Conservation (phyloP, 106 monocot genomes). For the Acorus calamus region DNA sequence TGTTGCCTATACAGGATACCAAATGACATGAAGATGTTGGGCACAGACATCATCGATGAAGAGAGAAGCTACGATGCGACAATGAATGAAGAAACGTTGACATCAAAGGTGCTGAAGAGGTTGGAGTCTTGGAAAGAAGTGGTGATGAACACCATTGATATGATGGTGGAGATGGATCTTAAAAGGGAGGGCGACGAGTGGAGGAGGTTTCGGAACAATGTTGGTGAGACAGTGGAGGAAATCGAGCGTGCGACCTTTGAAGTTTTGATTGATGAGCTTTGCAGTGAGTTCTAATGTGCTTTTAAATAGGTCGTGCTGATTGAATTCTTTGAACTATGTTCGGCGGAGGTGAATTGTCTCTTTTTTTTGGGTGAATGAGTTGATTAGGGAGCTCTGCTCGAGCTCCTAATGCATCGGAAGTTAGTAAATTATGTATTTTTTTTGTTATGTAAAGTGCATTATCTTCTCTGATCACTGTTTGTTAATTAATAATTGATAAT, state of each 20-base stretch:
- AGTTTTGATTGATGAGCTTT: constrained; percentile 1
- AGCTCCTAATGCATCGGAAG: too few species aligned
- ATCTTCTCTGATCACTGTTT: too few species aligned
- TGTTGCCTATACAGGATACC: not conserved
- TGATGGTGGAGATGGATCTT: constrained; percentile 26
- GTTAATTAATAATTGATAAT: too few species aligned
- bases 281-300: constrained; percentile 1
- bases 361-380: too few species aligned
- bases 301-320: not conserved
- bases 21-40: not conserved
- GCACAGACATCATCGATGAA: not conserved
- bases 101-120: constrained; percentile 1
- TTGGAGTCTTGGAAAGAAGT: constrained; percentile 21
- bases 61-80: not conserved
- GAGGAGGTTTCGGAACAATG: constrained; percentile 2
- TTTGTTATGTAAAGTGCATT: too few species aligned
- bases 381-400: too few species aligned
- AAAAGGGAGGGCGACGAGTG: constrained; percentile 7
- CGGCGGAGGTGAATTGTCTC: too few species aligned
- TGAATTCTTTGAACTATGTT: too few species aligned
- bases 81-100: not conserved
- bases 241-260: constrained; percentile 8
- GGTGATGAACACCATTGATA: constrained; percentile 6
- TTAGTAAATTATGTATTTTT: too few species aligned
- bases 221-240: not conserved